Conservation (phyloP, 352 stramenopile species). For the Pythium pyrilobum region DNA sequence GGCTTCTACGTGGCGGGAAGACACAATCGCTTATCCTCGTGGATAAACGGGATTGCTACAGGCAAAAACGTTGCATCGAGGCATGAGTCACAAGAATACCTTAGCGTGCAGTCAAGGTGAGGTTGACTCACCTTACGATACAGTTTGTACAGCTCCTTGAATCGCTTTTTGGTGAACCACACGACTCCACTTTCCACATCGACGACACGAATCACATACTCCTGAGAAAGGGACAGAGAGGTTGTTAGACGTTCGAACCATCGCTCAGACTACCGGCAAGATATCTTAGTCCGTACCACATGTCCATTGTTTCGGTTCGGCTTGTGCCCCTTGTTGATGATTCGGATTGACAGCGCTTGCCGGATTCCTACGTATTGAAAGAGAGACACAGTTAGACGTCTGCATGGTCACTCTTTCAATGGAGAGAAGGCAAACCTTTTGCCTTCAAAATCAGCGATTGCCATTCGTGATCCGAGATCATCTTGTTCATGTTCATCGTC, state of each 20-base stretch:
- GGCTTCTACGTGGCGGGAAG: conserved; percentile 61
- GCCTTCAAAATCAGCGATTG: conserved; percentile 76
- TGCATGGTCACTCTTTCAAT: no score
- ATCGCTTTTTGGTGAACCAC: conserved; percentile 78
- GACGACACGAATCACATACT: conserved; percentile 82
- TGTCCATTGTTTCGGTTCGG: conserved; percentile 46
- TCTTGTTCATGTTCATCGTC: conserved; percentile 79
- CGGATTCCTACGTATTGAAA: conserved; percentile 43
- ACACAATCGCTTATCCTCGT: conserved; percentile 54
- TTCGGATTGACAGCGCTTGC: conserved; percentile 70
- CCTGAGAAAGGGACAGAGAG: conserved; percentile 29
- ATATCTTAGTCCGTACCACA: conserved; percentile 62
- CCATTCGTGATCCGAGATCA: conserved; percentile 87
- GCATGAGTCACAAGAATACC: not conserved
- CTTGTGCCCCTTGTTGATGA: conserved; percentile 64
- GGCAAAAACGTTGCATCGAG: not conserved
- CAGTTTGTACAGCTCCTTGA: conserved; percentile 79
- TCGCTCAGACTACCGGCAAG: no score
- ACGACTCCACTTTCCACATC: conserved; percentile 83
- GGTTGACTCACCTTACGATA: conserved; percentile 59
- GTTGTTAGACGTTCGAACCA: no score
- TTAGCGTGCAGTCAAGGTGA: not conserved
- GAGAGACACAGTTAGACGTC: not conserved
- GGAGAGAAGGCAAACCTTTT: conserved; percentile 39
- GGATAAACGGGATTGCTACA: conserved; percentile 66